Evolutionary conservation across 2,329 filamentous ascomycete genomes (phyloP).

Genomic region (Fusarium hainanense): DNA sequence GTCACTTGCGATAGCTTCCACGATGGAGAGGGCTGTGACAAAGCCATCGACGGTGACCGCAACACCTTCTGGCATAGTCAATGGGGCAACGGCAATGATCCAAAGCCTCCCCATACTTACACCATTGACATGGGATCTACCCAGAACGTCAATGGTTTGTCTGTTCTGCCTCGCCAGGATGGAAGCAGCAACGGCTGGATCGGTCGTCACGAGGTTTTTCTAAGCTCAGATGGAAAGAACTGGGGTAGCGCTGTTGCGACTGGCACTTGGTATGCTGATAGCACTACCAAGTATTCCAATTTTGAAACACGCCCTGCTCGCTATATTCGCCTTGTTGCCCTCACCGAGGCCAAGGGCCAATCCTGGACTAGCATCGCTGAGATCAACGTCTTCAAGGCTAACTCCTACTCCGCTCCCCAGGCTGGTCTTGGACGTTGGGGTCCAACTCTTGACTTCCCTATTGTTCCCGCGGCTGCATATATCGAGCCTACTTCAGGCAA

Average conservation of each 20-base stretch:
- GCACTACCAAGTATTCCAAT: constrained; percentile 24
- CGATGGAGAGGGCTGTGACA: constrained; percentile 17
- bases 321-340: constrained; percentile 18
- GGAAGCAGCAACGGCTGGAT: constrained; percentile 6
- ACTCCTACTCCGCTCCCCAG: not conserved
- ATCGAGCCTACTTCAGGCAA: constrained; percentile 25
- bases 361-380: constrained; percentile 35
- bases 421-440: constrained; percentile 24
- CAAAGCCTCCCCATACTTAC: constrained; percentile 15
- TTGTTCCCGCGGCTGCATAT: constrained; percentile 33
- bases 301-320: constrained; percentile 32
- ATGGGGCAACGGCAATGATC: not conserved
- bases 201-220: constrained; percentile 7
- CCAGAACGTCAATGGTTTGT: constrained; percentile 27
- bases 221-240: constrained; percentile 20
- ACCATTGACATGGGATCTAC: constrained; percentile 25
- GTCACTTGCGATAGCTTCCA: constrained; percentile 30
- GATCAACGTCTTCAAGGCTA: constrained; percentile 29
- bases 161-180: constrained; percentile 28
- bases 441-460: constrained; percentile 27
- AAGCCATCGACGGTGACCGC: constrained; percentile 24
- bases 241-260: constrained; percentile 26
- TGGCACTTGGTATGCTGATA: constrained; percentile 30
- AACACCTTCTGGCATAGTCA: constrained; percentile 29
- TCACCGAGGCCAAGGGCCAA: constrained; percentile 8